These are phyloP conservation scores for Clonostachys byssicola DNA, from an alignment of 2,329 filamentous ascomycete species.

Conservation along the genomic window DNA sequence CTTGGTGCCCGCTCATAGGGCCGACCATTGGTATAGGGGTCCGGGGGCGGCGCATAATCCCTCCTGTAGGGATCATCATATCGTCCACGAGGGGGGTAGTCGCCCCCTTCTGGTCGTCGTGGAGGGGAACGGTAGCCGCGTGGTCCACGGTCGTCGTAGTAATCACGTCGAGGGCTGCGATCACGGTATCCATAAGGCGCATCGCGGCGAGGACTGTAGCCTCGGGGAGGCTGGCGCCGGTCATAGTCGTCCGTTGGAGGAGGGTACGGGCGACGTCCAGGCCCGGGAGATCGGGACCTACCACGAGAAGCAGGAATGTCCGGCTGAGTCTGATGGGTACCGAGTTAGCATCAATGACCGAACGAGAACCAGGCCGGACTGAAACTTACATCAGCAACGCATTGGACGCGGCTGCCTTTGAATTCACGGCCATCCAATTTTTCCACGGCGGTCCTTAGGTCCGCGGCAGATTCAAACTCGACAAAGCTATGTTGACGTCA, in stretches of 20 bases:
- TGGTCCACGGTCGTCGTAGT: slow-evolving; percentile 79
- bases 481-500: slow-evolving; percentile 65
- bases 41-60: slow-evolving; percentile 59
- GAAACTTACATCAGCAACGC: slow-evolving; percentile 75
- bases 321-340: slow-evolving; percentile 63
- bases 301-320: slow-evolving; percentile 66
- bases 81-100: slow-evolving; percentile 55
- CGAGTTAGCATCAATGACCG: slow-evolving; percentile 1
- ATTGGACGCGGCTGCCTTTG: slow-evolving; percentile 83
- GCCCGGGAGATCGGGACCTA: slow-evolving; percentile 72
- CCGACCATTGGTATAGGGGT: slow-evolving; percentile 56
- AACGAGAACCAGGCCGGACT: slow-evolving; percentile 7
- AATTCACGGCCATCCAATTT: slow-evolving; percentile 93
- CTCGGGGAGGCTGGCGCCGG: slow-evolving; percentile 70
- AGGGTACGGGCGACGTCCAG: slow-evolving; percentile 46
- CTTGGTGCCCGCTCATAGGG: slow-evolving; percentile 50
- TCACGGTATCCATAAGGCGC: slow-evolving; percentile 78
- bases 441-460: slow-evolving; percentile 87
- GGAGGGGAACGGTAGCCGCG: slow-evolving; percentile 68
- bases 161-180: slow-evolving; percentile 78
- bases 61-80: slow-evolving; percentile 77
- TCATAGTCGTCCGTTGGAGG: slow-evolving; percentile 76
- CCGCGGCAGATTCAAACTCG: slow-evolving; percentile 90
- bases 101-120: slow-evolving; percentile 75
- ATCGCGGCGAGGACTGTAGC: slow-evolving; percentile 75